These are phyloP conservation scores for Physcomitrellopsis africana DNA, from an alignment of 225 moss, liverwort and hornwort species.

Conservation along the genomic window DNA sequence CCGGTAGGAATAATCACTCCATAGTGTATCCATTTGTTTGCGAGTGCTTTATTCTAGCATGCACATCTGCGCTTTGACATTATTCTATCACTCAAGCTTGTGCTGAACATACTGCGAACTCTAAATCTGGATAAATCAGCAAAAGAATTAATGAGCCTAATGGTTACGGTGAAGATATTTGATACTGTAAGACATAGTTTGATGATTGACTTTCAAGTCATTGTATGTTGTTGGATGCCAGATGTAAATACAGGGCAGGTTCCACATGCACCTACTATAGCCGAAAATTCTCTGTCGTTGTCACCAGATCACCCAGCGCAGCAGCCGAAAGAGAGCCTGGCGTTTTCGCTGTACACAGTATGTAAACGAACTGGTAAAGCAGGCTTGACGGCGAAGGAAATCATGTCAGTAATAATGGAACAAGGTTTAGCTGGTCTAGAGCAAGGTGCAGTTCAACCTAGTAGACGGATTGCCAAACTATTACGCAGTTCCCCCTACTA, in stretches of 20 bases:
- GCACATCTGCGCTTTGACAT: not conserved
- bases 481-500: constrained; percentile 58
- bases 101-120: not conserved
- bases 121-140: not conserved
- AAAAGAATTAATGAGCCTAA: not conserved
- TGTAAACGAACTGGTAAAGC: constrained; percentile 38
- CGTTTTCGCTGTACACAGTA: constrained; percentile 41
- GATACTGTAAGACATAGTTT: not conserved
- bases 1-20: constrained; percentile 39
- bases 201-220: not conserved
- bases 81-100: not conserved
- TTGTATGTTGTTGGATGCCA: not conserved
- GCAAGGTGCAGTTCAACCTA: constrained; percentile 42
- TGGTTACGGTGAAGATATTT: not conserved
- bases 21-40: not conserved
- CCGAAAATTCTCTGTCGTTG: constrained; percentile 7
- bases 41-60: not conserved
- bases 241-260: constrained; percentile 23
- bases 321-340: constrained; percentile 48
- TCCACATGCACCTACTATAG: not conserved
- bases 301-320: constrained; percentile 57
- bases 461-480: constrained; percentile 43
- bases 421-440: constrained; percentile 43
- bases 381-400: constrained; percentile 58
- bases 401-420: constrained; percentile 38